Conservation (phyloP, 1,284 basidiomycete species). For the Laetiporus sulphureus region DNA sequence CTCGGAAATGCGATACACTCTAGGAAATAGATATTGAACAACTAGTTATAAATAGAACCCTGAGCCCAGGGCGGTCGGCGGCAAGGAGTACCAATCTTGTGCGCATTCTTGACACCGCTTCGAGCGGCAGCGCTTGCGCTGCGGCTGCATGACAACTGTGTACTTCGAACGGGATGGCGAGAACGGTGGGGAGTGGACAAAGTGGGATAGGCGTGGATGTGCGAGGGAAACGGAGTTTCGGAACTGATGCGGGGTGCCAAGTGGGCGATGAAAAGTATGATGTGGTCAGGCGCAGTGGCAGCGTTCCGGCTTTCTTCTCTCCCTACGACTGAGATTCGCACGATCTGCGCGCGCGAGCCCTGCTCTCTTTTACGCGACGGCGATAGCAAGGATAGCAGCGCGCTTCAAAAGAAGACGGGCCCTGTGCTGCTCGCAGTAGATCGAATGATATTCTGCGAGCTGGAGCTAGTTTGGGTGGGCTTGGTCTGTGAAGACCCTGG, state of each 20-base stretch:
- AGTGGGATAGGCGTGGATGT: neutral
- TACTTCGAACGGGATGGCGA: neutral
- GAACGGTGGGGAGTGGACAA: neutral
- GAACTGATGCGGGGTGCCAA: too few relatives aligned
- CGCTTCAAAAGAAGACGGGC: conserved; percentile 22
- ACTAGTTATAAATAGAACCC: too few relatives aligned
- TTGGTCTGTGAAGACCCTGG: conserved; percentile 11
- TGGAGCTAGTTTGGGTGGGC: conserved; percentile 9
- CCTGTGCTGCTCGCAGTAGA: conserved; percentile 17
- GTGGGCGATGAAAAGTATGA: neutral
- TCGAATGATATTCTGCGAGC: conserved; percentile 19
- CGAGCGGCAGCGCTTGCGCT: too few relatives aligned
- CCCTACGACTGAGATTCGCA: too few relatives aligned
- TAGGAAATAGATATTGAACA: too few relatives aligned
- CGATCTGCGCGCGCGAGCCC: too few relatives aligned
- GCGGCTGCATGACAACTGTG: too few relatives aligned
- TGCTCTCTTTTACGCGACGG: too few relatives aligned
- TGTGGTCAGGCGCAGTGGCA: neutral
- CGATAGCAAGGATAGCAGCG: neutral
- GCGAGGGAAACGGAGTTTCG: neutral
- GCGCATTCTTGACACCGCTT: too few relatives aligned
- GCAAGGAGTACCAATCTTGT: too few relatives aligned
- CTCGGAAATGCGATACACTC: too few relatives aligned
- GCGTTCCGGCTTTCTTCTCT: neutral
- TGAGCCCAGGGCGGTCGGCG: too few relatives aligned